These are phyloP conservation scores for Pecoramyces ruminantium DNA, from an alignment of 192 early-diverging fungal species.

Conservation along the genomic window DNA sequence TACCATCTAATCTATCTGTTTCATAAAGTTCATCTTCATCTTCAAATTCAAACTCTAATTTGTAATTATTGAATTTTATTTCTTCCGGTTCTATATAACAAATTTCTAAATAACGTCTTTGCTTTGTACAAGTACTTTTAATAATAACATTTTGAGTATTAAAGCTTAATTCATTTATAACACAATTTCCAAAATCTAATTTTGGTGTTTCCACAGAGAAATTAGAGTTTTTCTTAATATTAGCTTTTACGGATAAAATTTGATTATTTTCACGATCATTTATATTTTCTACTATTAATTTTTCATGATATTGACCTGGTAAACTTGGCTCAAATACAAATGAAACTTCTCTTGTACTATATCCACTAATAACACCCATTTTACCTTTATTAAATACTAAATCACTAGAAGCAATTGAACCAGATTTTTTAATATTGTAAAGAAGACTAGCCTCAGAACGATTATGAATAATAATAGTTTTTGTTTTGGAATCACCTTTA, in stretches of 20 bases:
- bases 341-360: slow-evolving; percentile 77
- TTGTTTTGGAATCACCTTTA: slow-evolving; percentile 61
- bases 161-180: slow-evolving; percentile 27
- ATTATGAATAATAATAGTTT: slow-evolving; percentile 81
- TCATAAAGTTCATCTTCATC: slow-evolving; percentile 13
- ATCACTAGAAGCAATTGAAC: slow-evolving; percentile 84
- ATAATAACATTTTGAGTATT: slow-evolving; percentile 47
- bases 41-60: slow-evolving; percentile 42
- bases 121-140: slow-evolving; percentile 61
- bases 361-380: slow-evolving; percentile 75
- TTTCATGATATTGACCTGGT: slow-evolving; percentile 73
- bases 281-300: slow-evolving; percentile 76
- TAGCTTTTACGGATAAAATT: slow-evolving; percentile 68
- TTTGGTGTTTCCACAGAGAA: slow-evolving; percentile 60
- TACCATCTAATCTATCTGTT: slow-evolving; percentile 1
- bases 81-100: slow-evolving; percentile 48
- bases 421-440: slow-evolving; percentile 84
- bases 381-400: slow-evolving; percentile 56
- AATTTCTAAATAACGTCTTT: slow-evolving; percentile 61
- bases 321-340: slow-evolving; percentile 86
- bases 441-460: slow-evolving; percentile 77
- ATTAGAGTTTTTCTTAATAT: slow-evolving; percentile 68
- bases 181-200: slow-evolving; percentile 61
- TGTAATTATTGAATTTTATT: slow-evolving; percentile 32
- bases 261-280: slow-evolving; percentile 68